A percentile compares a stretch with the other conserved stretches of the same genome.
Conservation (phyloP, 192 early-diverging fungal genomes). For the Cladochytrium replicatum region DNA sequence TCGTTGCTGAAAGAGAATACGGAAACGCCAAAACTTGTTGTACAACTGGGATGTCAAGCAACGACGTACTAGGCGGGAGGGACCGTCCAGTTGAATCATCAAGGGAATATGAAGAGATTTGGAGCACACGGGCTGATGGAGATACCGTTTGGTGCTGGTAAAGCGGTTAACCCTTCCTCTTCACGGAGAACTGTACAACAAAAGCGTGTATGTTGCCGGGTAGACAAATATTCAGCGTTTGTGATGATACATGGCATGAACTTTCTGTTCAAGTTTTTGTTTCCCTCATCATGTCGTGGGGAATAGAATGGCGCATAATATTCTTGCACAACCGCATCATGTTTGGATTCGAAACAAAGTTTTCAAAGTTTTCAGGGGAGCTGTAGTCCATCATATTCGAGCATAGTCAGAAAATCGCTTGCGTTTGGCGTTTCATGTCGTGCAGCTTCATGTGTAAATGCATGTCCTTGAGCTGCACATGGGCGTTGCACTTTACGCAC, state of each 20-base stretch:
- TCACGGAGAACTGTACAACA: too few relatives aligned
- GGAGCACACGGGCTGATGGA: too few relatives aligned
- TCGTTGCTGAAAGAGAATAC: constrained; percentile 63
- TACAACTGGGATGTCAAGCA: constrained; percentile 98
- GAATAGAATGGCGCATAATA: constrained; percentile 82
- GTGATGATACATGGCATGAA: constrained; percentile 57
- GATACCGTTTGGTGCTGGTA: too few relatives aligned
- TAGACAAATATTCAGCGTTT: too few relatives aligned
- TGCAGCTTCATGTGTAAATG: constrained; percentile 63
- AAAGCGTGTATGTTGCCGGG: too few relatives aligned
- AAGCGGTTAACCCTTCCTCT: too few relatives aligned
- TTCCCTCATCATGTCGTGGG: constrained; percentile 60
- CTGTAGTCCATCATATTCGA: constrained; percentile 64
- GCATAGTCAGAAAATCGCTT: constrained; percentile 45
- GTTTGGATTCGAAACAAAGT: constrained; percentile 38
- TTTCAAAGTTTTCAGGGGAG: constrained; percentile 21
- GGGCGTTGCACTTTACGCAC: constrained; percentile 64
- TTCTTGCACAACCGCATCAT: constrained; percentile 52
- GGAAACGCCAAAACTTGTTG: constrained; percentile 60
- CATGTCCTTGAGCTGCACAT: constrained; percentile 71
- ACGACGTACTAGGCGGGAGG: too few relatives aligned
- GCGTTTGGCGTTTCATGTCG: constrained; percentile 49
- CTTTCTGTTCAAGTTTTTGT: constrained; percentile 60
- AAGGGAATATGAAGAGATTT: too few relatives aligned
- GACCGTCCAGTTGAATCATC: too few relatives aligned